Conservation (phyloP, 2,329 filamentous ascomycete species). For the Coniochaeta sp. region DNA sequence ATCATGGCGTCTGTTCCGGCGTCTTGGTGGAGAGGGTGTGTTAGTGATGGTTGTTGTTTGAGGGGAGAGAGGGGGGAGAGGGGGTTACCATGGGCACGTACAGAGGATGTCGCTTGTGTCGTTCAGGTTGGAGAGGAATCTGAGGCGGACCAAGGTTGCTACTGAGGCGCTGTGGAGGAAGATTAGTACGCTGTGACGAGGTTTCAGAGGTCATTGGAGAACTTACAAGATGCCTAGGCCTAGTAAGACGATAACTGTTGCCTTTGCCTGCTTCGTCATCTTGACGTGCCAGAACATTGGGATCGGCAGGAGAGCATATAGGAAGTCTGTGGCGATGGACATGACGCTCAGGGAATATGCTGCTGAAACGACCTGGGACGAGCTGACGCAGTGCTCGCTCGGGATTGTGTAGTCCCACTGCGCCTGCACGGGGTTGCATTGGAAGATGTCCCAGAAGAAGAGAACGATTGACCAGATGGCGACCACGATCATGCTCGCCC, state of each 20-base stretch:
- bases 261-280: constrained; percentile 44
- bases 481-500: constrained; percentile 36
- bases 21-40: constrained; percentile 20
- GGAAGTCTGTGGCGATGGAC: constrained; percentile 46
- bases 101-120: constrained; percentile 39
- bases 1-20: constrained; percentile 44
- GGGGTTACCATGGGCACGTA: constrained; percentile 20
- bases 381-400: constrained; percentile 32
- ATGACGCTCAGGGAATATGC: constrained; percentile 45
- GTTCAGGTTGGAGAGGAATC: constrained; percentile 37
- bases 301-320: constrained; percentile 46
- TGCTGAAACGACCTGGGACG: constrained; percentile 35
- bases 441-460: constrained; percentile 46
- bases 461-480: constrained; percentile 37
- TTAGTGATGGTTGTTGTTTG: background rate
- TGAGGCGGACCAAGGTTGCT: constrained; percentile 45
- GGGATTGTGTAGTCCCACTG: constrained; percentile 47
- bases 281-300: constrained; percentile 48
- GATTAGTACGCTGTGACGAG: background rate
- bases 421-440: constrained; percentile 40
- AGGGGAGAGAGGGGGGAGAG: too few relatives aligned
- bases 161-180: constrained; percentile 36
- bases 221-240: constrained; percentile 42
- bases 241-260: constrained; percentile 41
- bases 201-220: background rate